phyloP scores from a whole-genome alignment of 2,329 filamentous ascomycete genomes.

The Colletotrichum salicis region DNA sequence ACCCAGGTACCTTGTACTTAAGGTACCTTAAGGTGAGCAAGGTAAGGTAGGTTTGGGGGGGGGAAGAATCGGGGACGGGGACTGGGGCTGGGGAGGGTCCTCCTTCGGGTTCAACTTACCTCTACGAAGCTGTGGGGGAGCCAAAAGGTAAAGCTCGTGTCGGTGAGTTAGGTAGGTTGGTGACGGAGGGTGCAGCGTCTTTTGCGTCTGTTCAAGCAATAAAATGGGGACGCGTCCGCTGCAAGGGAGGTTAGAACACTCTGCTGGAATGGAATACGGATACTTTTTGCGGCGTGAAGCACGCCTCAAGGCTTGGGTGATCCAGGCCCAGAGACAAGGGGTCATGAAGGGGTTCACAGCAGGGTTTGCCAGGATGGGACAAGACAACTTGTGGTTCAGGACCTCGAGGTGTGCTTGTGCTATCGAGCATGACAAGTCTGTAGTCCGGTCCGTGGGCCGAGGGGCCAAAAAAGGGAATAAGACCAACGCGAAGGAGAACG shows the following conservation, averaged over 20 bases:
- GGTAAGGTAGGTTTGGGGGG: neutral
- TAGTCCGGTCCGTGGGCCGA: conserved; percentile 14
- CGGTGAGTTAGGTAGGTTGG: neutral
- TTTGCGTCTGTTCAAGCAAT: neutral
- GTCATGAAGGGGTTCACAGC: neutral
- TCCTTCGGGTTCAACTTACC: neutral
- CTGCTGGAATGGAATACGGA: neutral
- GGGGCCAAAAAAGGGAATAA: neutral
- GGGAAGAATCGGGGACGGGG: neutral
- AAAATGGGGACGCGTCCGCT: neutral
- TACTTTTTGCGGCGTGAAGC: neutral
- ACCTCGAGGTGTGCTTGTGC: conserved; percentile 19
- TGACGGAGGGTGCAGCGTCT: neutral
- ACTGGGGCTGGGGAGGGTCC: conserved; percentile 17
- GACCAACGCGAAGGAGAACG: conserved; percentile 1
- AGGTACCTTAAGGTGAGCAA: too few relatives aligned
- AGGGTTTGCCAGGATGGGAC: conserved; percentile 28
- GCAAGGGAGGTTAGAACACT: conserved; percentile 8
- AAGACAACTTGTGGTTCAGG: conserved; percentile 14
- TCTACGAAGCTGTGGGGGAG: conserved; percentile 2
- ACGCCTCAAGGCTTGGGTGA: neutral
- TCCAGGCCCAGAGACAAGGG: conserved; percentile 11
- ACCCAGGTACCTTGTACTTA: conserved; percentile 12
- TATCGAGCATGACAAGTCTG: conserved; percentile 13
- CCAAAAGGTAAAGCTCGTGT: neutral